These are phyloP conservation scores for Datura wrightii DNA, from an alignment of 257 asterid species.

Conservation along the genomic window DNA sequence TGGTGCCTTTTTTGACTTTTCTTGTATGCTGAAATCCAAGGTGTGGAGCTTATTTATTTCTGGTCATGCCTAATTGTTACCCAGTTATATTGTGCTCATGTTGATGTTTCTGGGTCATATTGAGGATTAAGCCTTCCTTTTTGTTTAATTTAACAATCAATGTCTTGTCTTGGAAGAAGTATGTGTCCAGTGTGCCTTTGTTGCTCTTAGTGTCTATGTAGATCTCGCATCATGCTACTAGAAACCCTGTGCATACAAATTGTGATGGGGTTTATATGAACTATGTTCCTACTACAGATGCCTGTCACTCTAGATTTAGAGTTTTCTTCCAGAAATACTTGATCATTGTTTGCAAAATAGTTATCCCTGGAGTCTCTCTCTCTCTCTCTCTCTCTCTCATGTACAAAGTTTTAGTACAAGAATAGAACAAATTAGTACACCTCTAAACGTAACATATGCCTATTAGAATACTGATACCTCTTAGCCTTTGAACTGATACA, in stretches of 20 bases:
- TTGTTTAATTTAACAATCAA: not conserved
- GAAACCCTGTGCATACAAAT: slow-evolving; percentile 2
- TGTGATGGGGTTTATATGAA: not conserved
- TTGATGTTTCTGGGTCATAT: slow-evolving; percentile 11
- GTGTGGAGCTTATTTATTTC: slow-evolving; percentile 50
- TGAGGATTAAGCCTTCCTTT: not conserved
- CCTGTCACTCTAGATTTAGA: slow-evolving; percentile 8
- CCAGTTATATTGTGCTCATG: slow-evolving; percentile 1
- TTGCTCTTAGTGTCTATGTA: not conserved
- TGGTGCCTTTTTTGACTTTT: slow-evolving; percentile 91
- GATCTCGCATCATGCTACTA: not conserved
- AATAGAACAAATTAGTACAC: not conserved
- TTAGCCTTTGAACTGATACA: not conserved
- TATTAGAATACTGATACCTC: not conserved
- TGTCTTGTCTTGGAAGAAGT: slow-evolving; percentile 24
- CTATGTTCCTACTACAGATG: not conserved
- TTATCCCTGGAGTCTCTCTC: slow-evolving; percentile 4
- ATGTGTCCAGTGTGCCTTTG: not conserved
- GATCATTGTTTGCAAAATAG: not conserved
- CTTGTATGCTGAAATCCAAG: slow-evolving; percentile 84
- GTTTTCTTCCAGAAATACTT: slow-evolving; percentile 4
- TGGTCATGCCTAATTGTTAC: not conserved
- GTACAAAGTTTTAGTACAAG: not conserved
- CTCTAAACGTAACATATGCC: not conserved
- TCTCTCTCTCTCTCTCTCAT: not conserved